A percentile compares a stretch with the other conserved stretches of the same genome.
These are phyloP conservation scores for Kluyveromyces siamensis DNA, from an alignment of 805 yeast species.

Conservation along the genomic window DNA sequence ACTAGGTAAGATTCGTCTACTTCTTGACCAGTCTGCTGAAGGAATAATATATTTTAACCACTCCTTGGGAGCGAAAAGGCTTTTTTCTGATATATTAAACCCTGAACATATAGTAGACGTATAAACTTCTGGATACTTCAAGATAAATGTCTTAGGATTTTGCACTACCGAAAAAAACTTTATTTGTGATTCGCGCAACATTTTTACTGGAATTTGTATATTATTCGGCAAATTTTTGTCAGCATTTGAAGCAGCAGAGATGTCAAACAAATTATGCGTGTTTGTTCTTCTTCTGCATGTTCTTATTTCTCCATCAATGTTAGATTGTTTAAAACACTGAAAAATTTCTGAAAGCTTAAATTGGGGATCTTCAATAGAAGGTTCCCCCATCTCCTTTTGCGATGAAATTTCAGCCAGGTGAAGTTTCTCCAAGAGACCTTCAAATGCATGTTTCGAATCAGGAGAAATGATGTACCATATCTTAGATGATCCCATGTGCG, in stretches of 20 bases:
- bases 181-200: conserved; percentile 41
- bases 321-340: conserved; percentile 42
- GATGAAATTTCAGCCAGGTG: conserved; percentile 26
- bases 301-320: conserved; percentile 5
- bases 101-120: conserved; percentile 47
- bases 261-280: conserved; percentile 2
- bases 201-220: conserved; percentile 40
- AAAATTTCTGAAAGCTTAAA: conserved; percentile 37
- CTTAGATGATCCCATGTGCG: conserved; percentile 45
- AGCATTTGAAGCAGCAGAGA: not conserved
- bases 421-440: conserved; percentile 36
- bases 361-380: conserved; percentile 1
- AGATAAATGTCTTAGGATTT: conserved; percentile 50
- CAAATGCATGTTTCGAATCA: conserved; percentile 43
- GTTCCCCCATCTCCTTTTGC: not conserved
- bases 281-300: conserved; percentile 1
- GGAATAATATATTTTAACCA: conserved; percentile 47
- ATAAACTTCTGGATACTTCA: conserved; percentile 49
- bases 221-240: not conserved
- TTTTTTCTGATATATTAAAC: conserved; percentile 45
- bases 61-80: conserved; percentile 44
- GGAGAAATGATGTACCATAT: conserved; percentile 61
- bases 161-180: conserved; percentile 41
- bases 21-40: conserved; percentile 42
- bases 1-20: conserved; percentile 41